phyloP scores from a whole-genome alignment of 192 early-diverging fungal genomes.

The Podila horticola region DNA sequence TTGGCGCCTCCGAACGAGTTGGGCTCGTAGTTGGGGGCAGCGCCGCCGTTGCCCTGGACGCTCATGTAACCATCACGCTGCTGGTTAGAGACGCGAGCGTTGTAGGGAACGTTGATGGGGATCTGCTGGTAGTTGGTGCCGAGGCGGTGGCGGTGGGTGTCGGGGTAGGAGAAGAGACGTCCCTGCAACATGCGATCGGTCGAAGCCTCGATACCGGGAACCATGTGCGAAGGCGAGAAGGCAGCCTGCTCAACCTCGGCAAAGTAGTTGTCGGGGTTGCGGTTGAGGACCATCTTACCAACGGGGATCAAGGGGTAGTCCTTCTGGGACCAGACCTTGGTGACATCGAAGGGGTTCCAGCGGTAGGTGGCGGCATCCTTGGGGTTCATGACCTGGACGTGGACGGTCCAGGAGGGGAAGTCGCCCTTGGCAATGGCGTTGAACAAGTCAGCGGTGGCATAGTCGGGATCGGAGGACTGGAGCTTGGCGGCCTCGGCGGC shows the following conservation, averaged over 20 bases:
- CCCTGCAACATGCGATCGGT: conserved; percentile 88
- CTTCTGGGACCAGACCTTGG: conserved; percentile 85
- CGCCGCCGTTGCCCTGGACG: conserved; percentile 63
- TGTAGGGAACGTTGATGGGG: conserved; percentile 72
- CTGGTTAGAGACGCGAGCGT: conserved; percentile 62
- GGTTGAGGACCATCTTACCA: conserved; percentile 81
- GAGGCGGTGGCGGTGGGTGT: conserved; percentile 89
- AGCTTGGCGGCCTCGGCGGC: conserved; percentile 70
- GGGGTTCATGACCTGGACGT: conserved; percentile 78
- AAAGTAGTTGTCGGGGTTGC: conserved; percentile 89
- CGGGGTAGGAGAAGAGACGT: conserved; percentile 85
- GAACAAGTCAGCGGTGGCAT: conserved; percentile 80
- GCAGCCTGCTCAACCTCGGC: conserved; percentile 87
- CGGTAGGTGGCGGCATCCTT: conserved; percentile 76
- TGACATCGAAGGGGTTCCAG: conserved; percentile 85
- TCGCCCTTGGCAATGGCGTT: conserved; percentile 74
- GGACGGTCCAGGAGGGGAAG: conserved; percentile 77
- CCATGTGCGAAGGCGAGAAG: conserved; percentile 80
- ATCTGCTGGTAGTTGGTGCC: conserved; percentile 81
- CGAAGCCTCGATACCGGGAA: conserved; percentile 84
- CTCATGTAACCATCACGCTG: conserved; percentile 74
- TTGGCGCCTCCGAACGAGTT: conserved; percentile 67
- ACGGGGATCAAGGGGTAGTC: conserved; percentile 80
- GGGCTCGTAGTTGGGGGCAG: conserved; percentile 71
- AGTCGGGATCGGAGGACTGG: conserved; percentile 77